These are phyloP conservation scores for Xylaria castorea DNA, from an alignment of 495 filamentous ascomycete genomes.

Conservation along the genomic window DNA sequence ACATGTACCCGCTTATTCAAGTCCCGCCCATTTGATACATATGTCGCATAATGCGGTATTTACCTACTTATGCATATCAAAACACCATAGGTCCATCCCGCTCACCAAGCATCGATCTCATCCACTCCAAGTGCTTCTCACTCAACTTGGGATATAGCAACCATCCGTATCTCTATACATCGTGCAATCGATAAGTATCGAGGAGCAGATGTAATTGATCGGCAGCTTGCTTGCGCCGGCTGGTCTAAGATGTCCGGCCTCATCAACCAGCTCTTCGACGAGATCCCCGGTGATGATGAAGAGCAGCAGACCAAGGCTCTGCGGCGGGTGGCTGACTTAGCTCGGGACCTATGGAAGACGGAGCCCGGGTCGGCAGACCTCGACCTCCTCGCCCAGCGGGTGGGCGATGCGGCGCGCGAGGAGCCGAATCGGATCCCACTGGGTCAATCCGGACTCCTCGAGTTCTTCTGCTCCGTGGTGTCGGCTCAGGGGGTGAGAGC, in stretches of 20 bases:
- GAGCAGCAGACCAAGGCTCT: slow-evolving; percentile 35
- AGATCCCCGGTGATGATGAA: slow-evolving; percentile 32
- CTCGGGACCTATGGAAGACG: slow-evolving; percentile 40
- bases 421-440: slow-evolving; percentile 68
- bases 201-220: slow-evolving; percentile 13
- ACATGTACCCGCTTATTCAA: too few relatives aligned
- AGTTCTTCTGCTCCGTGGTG: slow-evolving; percentile 67
- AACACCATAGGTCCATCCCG: background rate
- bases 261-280: slow-evolving; percentile 31
- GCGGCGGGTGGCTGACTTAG: slow-evolving; percentile 33
- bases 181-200: background rate
- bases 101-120: background rate
- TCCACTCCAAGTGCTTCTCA: background rate
- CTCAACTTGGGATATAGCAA: background rate
- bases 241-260: slow-evolving; percentile 16
- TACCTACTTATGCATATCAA: background rate
- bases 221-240: background rate
- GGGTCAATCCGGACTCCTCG: slow-evolving; percentile 71
- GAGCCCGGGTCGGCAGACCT: slow-evolving; percentile 48
- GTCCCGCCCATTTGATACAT: background rate
- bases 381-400: slow-evolving; percentile 59
- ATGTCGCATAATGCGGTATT: background rate
- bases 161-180: background rate
- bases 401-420: slow-evolving; percentile 72
- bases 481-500: slow-evolving; percentile 44